Conservation (phyloP, 129 eudicot genomes). For the Pittosporum tobira region DNA sequence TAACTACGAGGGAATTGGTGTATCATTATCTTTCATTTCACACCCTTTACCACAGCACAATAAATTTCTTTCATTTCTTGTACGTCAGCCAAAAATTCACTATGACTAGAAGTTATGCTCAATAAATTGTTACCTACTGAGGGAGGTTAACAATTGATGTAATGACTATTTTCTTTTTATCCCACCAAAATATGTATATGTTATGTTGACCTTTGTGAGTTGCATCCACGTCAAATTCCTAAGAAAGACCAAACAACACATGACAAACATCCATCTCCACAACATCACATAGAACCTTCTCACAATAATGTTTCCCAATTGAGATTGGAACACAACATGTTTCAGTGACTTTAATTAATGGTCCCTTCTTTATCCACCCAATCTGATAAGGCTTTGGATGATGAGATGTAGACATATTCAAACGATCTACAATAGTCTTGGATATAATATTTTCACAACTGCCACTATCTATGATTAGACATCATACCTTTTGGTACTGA, state of each 20-base stretch:
- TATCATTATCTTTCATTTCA: not conserved
- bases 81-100: no score
- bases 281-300: slow-evolving; percentile 2
- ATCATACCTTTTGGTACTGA: not conserved
- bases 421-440: not conserved
- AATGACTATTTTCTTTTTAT: not conserved
- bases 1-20: not conserved
- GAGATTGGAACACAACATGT: slow-evolving; percentile 4
- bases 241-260: not conserved
- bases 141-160: not conserved
- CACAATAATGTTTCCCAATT: slow-evolving; percentile 1
- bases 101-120: no score
- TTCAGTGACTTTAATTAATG: not conserved
- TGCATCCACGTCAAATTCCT: no score
- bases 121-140: no score
- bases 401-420: not conserved
- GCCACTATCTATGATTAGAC: not conserved
- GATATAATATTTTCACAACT: no score
- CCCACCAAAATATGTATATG: not conserved
- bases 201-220: no score
- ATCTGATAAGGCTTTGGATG: not conserved
- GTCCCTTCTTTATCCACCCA: not conserved
- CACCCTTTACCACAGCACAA: not conserved
- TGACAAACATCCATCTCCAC: slow-evolving; percentile 6
- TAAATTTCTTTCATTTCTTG: no score